Percentiles rank a stretch among this genome's conserved stretches.
These are phyloP conservation scores for Gossypium aridum DNA, from an alignment of 441 rosid genomes.

Conservation along the genomic window DNA sequence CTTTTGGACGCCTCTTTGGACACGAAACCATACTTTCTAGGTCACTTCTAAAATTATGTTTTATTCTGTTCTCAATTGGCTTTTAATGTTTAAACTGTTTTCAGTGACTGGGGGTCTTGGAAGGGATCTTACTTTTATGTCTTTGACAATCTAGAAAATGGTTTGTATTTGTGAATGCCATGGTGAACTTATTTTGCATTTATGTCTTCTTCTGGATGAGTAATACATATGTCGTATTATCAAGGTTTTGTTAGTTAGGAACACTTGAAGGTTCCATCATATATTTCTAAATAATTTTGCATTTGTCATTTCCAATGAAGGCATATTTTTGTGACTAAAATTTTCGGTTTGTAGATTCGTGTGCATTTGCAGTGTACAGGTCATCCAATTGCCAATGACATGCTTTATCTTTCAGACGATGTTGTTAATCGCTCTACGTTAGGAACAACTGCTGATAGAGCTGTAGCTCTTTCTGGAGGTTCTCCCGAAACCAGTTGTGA, in stretches of 20 bases:
- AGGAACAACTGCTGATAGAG: constrained; percentile 46
- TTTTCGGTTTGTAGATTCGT: constrained; percentile 50
- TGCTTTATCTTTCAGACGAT: constrained; percentile 52
- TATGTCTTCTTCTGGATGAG: not conserved
- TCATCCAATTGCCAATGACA: constrained; percentile 86
- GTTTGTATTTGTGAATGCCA: not conserved
- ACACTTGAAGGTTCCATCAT: not conserved
- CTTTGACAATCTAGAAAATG: not conserved
- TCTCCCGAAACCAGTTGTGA: constrained; percentile 16
- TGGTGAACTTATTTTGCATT: not conserved
- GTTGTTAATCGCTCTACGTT: constrained; percentile 27
- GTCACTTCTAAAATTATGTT: not conserved
- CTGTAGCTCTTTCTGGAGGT: constrained; percentile 32
- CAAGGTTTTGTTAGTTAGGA: not conserved
- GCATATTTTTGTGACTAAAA: constrained; percentile 11
- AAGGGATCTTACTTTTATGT: not conserved
- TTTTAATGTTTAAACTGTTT: not conserved
- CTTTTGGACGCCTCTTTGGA: too few relatives aligned
- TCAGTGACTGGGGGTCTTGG: not conserved
- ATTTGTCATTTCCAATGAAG: not conserved
- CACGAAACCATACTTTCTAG: too few relatives aligned
- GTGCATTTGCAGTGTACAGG: constrained; percentile 77
- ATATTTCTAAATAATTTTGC: constrained; percentile 1
- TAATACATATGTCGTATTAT: not conserved
- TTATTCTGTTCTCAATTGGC: not conserved